phyloP scores from a whole-genome alignment of 768 basidiomycete genomes.

The Suillus occidentalis region DNA sequence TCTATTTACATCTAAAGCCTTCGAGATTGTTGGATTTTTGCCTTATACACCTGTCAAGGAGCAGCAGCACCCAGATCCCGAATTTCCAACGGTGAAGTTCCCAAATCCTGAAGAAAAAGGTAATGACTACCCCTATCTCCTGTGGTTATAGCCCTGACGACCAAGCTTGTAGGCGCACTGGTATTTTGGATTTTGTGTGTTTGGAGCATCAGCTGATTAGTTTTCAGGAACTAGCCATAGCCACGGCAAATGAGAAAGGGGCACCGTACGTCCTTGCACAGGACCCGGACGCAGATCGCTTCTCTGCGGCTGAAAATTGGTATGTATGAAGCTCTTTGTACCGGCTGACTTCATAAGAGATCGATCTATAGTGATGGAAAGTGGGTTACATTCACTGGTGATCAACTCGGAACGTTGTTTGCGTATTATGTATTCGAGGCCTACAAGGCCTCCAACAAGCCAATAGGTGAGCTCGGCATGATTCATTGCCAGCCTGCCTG shows the following conservation, averaged over 20 bases:
- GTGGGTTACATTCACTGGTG: constrained; percentile 80
- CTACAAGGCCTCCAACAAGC: constrained; percentile 47
- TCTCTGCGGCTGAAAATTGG: constrained; percentile 74
- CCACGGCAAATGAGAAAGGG: constrained; percentile 52
- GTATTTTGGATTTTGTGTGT: constrained; percentile 29
- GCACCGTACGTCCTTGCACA: constrained; percentile 78
- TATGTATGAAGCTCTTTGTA: constrained; percentile 26
- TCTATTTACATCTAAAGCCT: constrained; percentile 55
- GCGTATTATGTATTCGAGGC: constrained; percentile 45
- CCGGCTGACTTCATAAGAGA: constrained; percentile 10
- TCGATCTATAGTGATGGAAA: constrained; percentile 37
- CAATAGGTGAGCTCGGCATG: constrained; percentile 36
- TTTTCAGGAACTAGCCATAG: constrained; percentile 69
- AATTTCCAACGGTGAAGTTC: constrained; percentile 82
- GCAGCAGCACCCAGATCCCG: constrained; percentile 76
- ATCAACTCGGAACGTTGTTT: constrained; percentile 71
- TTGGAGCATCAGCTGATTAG: constrained; percentile 1
- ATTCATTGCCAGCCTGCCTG: constrained; percentile 47
- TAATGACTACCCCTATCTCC: constrained; percentile 22
- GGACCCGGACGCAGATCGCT: constrained; percentile 87
- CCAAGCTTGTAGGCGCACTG: constrained; percentile 43
- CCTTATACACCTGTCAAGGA: constrained; percentile 60
- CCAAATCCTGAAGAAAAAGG: constrained; percentile 94
- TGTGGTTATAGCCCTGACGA: constrained; percentile 10
- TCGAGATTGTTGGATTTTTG: constrained; percentile 57